phyloP scores from a whole-genome alignment of 169 alveolate genomes.

The Babesia microti region DNA sequence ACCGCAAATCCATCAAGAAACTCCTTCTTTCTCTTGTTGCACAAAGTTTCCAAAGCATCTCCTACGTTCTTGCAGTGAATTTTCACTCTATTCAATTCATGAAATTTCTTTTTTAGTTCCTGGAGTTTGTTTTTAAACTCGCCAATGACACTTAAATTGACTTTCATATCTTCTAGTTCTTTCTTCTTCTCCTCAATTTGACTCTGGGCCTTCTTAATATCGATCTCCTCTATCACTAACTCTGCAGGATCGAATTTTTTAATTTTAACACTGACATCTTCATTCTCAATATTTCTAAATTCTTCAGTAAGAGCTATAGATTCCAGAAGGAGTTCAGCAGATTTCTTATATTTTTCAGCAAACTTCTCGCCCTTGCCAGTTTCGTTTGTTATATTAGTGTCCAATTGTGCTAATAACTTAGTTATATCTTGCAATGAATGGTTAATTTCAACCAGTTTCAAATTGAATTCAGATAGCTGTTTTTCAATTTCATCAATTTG shows the following conservation, averaged over 20 bases:
- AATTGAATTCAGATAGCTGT: too few species aligned
- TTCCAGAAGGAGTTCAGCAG: too few species aligned
- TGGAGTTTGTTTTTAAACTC: conserved; percentile 43
- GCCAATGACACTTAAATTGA: conserved; percentile 41
- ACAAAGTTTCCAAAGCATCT: conserved; percentile 33
- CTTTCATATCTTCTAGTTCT: conserved; percentile 29
- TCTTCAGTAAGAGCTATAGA: conserved; percentile 8
- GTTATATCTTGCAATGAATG: conserved; percentile 20
- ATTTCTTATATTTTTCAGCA: conserved; percentile 1
- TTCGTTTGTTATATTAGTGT: conserved; percentile 1
- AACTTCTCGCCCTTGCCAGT: too few species aligned
- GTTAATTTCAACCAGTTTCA: conserved; percentile 22
- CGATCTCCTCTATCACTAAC: conserved; percentile 45
- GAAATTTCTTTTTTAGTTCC: conserved; percentile 40
- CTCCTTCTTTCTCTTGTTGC: conserved; percentile 55
- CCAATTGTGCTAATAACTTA: conserved; percentile 8
- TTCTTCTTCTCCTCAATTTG: conserved; percentile 46
- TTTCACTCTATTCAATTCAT: conserved; percentile 39
- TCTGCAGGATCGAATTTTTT: conserved; percentile 34
- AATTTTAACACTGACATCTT: conserved; percentile 27
- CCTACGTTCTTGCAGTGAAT: conserved; percentile 44
- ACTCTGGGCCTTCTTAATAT: conserved; percentile 13
- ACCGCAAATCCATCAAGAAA: conserved; percentile 66
- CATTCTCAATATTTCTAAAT: conserved; percentile 16
- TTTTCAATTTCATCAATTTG: conserved; percentile 11